These are phyloP conservation scores for Cytospora piceicola DNA, from an alignment of 2,329 filamentous ascomycete species.

Conservation along the genomic window DNA sequence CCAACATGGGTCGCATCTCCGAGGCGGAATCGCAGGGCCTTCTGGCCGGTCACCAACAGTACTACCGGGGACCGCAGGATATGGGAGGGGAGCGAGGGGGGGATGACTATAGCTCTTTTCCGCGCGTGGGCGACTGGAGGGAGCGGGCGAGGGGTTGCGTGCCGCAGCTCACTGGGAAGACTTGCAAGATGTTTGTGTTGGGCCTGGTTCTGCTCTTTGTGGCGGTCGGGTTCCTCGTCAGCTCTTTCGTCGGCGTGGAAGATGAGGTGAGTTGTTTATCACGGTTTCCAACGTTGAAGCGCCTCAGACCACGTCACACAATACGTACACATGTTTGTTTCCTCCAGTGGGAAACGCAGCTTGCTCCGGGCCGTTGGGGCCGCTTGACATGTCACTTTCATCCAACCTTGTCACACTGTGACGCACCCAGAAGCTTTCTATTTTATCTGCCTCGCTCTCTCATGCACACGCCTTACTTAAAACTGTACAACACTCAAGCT, in stretches of 20 bases:
- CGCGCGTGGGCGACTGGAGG: conserved; percentile 32
- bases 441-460: not conserved
- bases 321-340: not conserved
- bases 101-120: conserved; percentile 6
- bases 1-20: conserved; percentile 45
- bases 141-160: conserved; percentile 37
- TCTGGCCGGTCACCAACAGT: conserved; percentile 38
- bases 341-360: not conserved
- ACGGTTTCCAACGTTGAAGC: conserved; percentile 10
- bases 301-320: not conserved
- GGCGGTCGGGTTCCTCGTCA: conserved; percentile 39
- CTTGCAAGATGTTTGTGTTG: conserved; percentile 37
- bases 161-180: conserved; percentile 36
- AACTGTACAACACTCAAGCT: not conserved
- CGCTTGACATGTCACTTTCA: not conserved
- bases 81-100: conserved; percentile 44
- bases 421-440: not conserved
- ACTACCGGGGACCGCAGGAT: conserved; percentile 21
- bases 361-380: not conserved
- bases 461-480: not conserved
- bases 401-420: not conserved
- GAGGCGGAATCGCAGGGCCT: conserved; percentile 48
- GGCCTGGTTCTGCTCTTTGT: conserved; percentile 39
- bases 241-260: conserved; percentile 34
- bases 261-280: conserved; percentile 36